A percentile compares a stretch with the other conserved stretches of the same genome.
phyloP scores from a whole-genome alignment of 345 rosid species.

The Acer saccharum region DNA sequence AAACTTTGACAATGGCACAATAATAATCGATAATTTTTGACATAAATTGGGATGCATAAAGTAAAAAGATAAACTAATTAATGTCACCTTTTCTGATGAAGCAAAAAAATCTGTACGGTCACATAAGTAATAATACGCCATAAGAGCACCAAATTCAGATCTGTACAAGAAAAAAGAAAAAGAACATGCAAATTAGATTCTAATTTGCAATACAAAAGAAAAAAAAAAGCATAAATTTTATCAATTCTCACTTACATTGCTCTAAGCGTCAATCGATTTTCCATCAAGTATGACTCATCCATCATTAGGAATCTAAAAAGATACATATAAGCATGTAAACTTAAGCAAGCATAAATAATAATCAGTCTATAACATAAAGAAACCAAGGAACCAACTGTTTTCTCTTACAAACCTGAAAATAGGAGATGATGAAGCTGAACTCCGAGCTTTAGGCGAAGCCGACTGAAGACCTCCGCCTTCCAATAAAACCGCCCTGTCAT shows the following conservation, averaged over 20 bases:
- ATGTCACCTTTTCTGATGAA: conserved; percentile 74
- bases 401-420: conserved; percentile 53
- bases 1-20: not conserved
- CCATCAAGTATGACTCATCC: conserved; percentile 90
- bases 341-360: not conserved
- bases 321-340: conserved; percentile 12
- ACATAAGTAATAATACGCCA: conserved; percentile 74
- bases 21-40: not conserved
- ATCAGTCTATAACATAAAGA: not conserved
- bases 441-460: conserved; percentile 71
- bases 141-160: conserved; percentile 69
- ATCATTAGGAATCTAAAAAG: conserved; percentile 63
- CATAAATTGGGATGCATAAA: not conserved
- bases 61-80: conserved; percentile 12
- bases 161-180: conserved; percentile 41
- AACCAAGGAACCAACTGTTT: conserved; percentile 3
- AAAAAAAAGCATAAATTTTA: not conserved
- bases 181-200: not conserved
- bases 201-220: not conserved
- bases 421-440: conserved; percentile 48
- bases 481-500: conserved; percentile 72
- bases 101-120: conserved; percentile 88
- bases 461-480: conserved; percentile 89
- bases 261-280: conserved; percentile 77
- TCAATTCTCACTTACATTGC: conserved; percentile 66